Base-by-base conservation (phyloP, 495 filamentous ascomycete species). In the Darksidea phi region DNA sequence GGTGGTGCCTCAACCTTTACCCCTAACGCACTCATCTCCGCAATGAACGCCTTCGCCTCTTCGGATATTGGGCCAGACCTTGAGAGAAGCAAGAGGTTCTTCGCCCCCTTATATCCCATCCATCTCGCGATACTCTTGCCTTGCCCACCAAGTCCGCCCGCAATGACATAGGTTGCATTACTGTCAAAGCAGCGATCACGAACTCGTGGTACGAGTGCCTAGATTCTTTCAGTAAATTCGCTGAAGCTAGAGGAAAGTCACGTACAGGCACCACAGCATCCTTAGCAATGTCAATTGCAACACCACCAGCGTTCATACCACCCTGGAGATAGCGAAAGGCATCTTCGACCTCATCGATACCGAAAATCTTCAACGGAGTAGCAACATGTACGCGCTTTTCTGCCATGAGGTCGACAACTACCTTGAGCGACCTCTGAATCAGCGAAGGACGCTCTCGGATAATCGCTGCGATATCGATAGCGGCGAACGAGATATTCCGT, bases 271-370 rank as follows among this genome's bases (percentile, higher is more conserved):
- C 21, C 4, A n/a, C 36, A 11, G 25, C 46, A 24, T 48, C 11
- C 11, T 17, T 25, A n/a, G 24, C 45, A 17, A 48, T 24, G 17
- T 76, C 70, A n/a, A 88, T 68, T n/a, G 86, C 78, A 8, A 84
- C 61, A 66, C 87, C 87, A 2, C 86, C 85, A 8, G 77, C 70
- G 4, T 80, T 71, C 36, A 78, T 80, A 17, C 80, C 82, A 17
- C 73, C 68, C 61, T 86, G 84, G 43, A 87, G 70, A 7, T 74
- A 68, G 52, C 82, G 80, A 67, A 88, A 82, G 0, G 84, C 84
- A 4, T 71, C 61, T 48, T 77, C 72, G 18, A 79, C 68, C 11
- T 83, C 69, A 0, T 72, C 4, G 10, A 32, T 10, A 10, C 4
- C 3, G 28, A 32, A 32, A 10, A 32, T 32, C 28, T 32, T 32